These are phyloP conservation scores for Xylaria polymorpha DNA, from an alignment of 2,329 filamentous ascomycete genomes.

Conservation along the genomic window DNA sequence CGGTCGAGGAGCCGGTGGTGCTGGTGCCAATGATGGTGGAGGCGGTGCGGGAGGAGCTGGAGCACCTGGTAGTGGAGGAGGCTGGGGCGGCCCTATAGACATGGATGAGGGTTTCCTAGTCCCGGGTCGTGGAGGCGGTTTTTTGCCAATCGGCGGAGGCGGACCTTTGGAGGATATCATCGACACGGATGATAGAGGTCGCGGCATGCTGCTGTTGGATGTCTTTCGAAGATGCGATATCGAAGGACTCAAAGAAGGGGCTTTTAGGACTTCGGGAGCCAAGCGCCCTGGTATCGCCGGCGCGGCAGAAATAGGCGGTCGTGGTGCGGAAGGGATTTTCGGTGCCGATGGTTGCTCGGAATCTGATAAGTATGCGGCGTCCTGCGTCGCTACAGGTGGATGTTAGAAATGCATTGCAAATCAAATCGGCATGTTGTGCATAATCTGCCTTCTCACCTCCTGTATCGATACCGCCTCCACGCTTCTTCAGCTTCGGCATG, in stretches of 20 bases:
- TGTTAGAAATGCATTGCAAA: slow-evolving; percentile 39
- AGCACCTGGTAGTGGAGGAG: slow-evolving; percentile 48
- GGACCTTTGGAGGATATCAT: slow-evolving; percentile 72
- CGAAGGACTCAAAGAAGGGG: slow-evolving; percentile 50
- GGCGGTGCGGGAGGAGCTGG: slow-evolving; percentile 52
- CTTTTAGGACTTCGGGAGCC: slow-evolving; percentile 49
- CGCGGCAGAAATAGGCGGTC: slow-evolving; percentile 67
- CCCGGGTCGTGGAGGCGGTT: slow-evolving; percentile 72
- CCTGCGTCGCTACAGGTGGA: slow-evolving; percentile 64
- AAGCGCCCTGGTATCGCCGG: slow-evolving; percentile 70
- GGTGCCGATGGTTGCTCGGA: slow-evolving; percentile 71
- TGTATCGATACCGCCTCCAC: slow-evolving; percentile 82
- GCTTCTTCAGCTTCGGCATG: slow-evolving; percentile 94
- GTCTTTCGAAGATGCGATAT: slow-evolving; percentile 72
- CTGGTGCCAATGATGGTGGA: slow-evolving; percentile 58
- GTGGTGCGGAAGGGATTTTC: slow-evolving; percentile 68
- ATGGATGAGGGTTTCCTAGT: slow-evolving; percentile 66
- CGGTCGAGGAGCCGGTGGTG: slow-evolving; percentile 38
- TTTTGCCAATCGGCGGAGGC: slow-evolving; percentile 82
- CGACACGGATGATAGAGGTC: slow-evolving; percentile 71
- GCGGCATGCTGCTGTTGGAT: slow-evolving; percentile 59
- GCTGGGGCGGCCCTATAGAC: slow-evolving; percentile 44
- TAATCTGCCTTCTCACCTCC: slow-evolving; percentile 60
- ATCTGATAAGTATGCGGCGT: slow-evolving; percentile 83
- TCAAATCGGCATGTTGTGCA: background rate